These are phyloP conservation scores for Fusarium annulatum DNA, from an alignment of 2,329 filamentous ascomycete species.

Conservation along the genomic window DNA sequence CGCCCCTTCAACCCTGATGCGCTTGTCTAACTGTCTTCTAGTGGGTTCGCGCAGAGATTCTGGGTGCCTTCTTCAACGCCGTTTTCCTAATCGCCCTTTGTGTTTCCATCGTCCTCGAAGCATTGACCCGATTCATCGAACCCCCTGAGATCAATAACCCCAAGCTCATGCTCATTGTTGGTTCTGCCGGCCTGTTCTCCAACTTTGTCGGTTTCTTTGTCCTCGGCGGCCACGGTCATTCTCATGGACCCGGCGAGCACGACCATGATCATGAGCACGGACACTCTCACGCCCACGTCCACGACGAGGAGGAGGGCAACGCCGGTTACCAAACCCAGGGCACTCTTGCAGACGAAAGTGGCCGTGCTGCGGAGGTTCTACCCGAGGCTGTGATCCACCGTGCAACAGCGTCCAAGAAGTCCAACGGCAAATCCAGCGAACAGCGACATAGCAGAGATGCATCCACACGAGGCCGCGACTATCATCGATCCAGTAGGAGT, in stretches of 20 bases:
- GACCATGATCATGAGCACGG: constrained; percentile 56
- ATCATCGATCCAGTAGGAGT: constrained; percentile 59
- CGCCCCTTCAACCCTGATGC: background rate
- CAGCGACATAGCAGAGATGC: constrained; percentile 43
- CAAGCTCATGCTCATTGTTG: constrained; percentile 88
- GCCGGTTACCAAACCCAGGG: constrained; percentile 53
- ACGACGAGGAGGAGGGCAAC: constrained; percentile 64
- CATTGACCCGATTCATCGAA: constrained; percentile 90
- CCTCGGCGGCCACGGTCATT: constrained; percentile 92
- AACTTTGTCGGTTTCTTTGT: constrained; percentile 91
- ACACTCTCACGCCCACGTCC: constrained; percentile 49
- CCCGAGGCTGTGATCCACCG: constrained; percentile 70
- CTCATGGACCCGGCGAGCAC: constrained; percentile 71
- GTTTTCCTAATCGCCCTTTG: constrained; percentile 97
- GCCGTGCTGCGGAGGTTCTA: constrained; percentile 69
- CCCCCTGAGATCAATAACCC: constrained; percentile 89
- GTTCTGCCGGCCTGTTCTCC: constrained; percentile 84
- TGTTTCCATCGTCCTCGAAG: constrained; percentile 95
- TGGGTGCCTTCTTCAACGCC: constrained; percentile 96
- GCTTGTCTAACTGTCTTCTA: constrained; percentile 52
- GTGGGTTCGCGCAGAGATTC: constrained; percentile 97
- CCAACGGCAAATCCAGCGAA: constrained; percentile 52
- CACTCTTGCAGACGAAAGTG: constrained; percentile 65
- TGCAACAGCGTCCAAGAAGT: constrained; percentile 48
- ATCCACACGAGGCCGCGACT: constrained; percentile 54